These are phyloP conservation scores for Thermomucor indicae-seudaticae DNA, from an alignment of 371 early-diverging fungal genomes.

Conservation along the genomic window DNA sequence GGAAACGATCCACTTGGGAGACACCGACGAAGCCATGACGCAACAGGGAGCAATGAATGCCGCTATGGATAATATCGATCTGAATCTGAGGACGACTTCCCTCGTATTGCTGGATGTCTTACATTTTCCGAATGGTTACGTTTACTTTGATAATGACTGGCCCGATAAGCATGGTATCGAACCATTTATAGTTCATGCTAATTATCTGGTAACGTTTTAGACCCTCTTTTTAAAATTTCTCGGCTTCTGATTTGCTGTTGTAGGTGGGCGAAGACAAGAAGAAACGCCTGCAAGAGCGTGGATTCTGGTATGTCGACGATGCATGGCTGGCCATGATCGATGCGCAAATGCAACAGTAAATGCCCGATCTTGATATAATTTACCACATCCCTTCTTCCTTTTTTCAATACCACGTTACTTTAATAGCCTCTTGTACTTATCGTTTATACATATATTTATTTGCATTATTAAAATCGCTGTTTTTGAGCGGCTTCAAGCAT, in stretches of 20 bases:
- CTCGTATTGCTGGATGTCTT: constrained; percentile 23
- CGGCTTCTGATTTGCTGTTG: neutral
- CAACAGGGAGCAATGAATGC: constrained; percentile 30
- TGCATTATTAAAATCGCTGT: no score
- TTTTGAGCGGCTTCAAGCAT: no score
- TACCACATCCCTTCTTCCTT: no score
- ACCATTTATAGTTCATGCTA: constrained; percentile 25
- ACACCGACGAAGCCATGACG: constrained; percentile 14
- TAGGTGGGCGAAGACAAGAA: constrained; percentile 49
- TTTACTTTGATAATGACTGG: constrained; percentile 20
- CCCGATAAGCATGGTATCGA: constrained; percentile 16
- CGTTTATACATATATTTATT: no score
- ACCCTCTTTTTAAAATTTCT: neutral
- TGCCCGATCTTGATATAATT: no score
- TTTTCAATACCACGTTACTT: no score
- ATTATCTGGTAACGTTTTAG: constrained; percentile 20
- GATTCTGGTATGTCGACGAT: constrained; percentile 28
- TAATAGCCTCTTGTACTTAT: no score
- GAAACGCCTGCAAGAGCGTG: constrained; percentile 11
- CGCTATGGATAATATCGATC: constrained; percentile 17
- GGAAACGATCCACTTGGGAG: constrained; percentile 21
- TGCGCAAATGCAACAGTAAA: no score
- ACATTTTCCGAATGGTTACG: constrained; percentile 25
- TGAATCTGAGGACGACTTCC: constrained; percentile 16
- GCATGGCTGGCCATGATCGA: constrained; percentile 14